Conservation (phyloP, 768 basidiomycete genomes). For the Leucosporidium yakuticum region DNA sequence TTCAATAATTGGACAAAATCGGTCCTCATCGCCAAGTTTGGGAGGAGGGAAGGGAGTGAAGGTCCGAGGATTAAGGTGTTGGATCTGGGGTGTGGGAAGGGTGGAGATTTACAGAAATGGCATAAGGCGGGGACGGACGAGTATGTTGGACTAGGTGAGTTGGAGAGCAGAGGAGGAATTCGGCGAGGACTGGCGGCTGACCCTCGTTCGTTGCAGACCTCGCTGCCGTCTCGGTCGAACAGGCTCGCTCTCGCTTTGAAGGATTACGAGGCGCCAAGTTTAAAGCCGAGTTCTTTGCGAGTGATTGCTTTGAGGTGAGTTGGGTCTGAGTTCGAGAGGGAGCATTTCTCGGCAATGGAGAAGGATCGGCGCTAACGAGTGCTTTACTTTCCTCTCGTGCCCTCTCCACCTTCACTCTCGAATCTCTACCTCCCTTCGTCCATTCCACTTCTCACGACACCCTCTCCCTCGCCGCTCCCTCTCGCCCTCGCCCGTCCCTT, state of each 20-base stretch:
- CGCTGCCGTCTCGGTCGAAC: constrained; percentile 77
- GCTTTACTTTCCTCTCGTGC: neutral
- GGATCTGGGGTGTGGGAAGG: constrained; percentile 98
- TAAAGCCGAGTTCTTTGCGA: constrained; percentile 69
- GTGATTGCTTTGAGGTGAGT: constrained; percentile 74
- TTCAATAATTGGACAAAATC: constrained; percentile 99
- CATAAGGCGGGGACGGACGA: constrained; percentile 72
- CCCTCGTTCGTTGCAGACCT: constrained; percentile 50
- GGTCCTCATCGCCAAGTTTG: constrained; percentile 82
- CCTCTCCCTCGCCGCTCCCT: neutral
- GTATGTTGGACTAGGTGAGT: constrained; percentile 71
- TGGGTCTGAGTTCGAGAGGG: neutral
- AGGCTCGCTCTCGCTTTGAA: constrained; percentile 69
- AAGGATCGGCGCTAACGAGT: neutral
- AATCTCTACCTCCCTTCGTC: too few relatives aligned
- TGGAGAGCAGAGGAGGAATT: constrained; percentile 10
- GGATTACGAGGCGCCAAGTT: constrained; percentile 55
- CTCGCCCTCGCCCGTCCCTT: neutral
- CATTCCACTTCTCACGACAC: too few relatives aligned
- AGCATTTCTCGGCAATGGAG: neutral
- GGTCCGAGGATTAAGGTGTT: constrained; percentile 53
- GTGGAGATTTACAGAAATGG: constrained; percentile 96
- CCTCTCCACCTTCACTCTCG: too few relatives aligned
- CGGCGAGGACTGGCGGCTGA: neutral
- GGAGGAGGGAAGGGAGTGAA: constrained; percentile 11